Evolutionary conservation across 345 rosid species (phyloP).

Genomic region (Gossypium herbaceum): DNA sequence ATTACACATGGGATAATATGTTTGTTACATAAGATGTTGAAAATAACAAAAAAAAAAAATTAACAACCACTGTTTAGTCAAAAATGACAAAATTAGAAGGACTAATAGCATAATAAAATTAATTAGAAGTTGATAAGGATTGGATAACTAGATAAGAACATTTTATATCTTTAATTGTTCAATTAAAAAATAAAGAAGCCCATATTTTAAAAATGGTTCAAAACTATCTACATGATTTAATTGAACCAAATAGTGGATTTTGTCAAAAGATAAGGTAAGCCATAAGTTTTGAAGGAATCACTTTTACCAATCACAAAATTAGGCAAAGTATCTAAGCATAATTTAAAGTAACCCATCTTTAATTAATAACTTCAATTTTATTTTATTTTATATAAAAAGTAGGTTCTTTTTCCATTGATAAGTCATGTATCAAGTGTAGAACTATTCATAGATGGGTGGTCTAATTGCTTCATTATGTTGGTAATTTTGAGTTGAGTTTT

Average conservation of each 20-base stretch:
- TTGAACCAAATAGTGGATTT: neutral
- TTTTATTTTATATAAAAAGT: neutral
- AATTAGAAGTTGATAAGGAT: neutral
- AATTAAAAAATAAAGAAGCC: neutral
- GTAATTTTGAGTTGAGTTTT: no score
- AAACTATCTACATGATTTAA: neutral
- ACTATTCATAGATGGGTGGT: no score
- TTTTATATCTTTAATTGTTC: neutral
- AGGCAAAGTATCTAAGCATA: constrained; percentile 26
- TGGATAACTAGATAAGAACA: neutral
- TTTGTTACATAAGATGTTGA: no score
- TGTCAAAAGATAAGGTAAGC: constrained; percentile 3
- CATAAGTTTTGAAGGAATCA: constrained; percentile 16
- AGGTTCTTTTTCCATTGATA: neutral
- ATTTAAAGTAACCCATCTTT: neutral
- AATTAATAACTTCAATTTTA: neutral
- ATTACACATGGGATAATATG: no score
- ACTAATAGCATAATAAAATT: no score
- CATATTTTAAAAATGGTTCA: no score
- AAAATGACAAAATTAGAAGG: no score
- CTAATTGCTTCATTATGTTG: no score
- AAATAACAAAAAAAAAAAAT: no score
- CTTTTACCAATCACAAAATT: constrained; percentile 6
- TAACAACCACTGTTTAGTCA: no score
- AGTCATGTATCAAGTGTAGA: neutral